Percentiles rank a stretch among this genome's conserved stretches.
These are phyloP conservation scores for Symmetrospora coprosmae DNA, from an alignment of 768 basidiomycete species.

Conservation along the genomic window DNA sequence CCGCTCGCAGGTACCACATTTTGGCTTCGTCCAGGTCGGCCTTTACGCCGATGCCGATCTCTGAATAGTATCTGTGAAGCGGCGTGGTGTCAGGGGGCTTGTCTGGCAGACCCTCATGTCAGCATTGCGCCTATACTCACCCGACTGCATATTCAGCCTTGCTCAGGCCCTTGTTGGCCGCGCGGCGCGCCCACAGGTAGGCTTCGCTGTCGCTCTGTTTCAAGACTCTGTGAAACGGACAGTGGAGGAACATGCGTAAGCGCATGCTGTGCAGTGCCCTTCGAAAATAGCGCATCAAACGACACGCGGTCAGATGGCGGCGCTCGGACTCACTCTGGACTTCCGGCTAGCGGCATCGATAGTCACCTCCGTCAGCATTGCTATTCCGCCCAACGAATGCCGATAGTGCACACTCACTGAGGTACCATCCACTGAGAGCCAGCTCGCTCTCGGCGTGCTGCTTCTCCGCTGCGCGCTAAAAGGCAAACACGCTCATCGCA, in stretches of 20 bases:
- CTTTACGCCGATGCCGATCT: conserved; percentile 93
- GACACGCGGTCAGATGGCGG: background rate
- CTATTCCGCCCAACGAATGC: background rate
- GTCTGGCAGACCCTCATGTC: background rate
- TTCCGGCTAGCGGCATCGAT: background rate
- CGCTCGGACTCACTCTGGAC: background rate
- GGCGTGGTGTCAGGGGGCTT: background rate
- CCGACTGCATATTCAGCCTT: conserved; percentile 99
- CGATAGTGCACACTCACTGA: conserved; percentile 41
- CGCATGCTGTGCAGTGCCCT: too few species aligned
- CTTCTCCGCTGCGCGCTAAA: conserved; percentile 69
- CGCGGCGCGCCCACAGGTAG: conserved; percentile 92
- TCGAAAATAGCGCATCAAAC: background rate
- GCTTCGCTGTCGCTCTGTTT: conserved; percentile 98
- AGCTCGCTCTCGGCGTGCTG: conserved; percentile 89
- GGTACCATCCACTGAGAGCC: conserved; percentile 93
- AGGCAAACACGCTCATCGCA: too few species aligned
- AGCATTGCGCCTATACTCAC: conserved; percentile 26
- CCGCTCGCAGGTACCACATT: conserved; percentile 97
- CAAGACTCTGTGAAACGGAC: conserved; percentile 46
- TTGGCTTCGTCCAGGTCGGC: conserved; percentile 91
- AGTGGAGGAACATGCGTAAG: too few species aligned
- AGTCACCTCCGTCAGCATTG: background rate
- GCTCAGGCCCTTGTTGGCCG: conserved; percentile 87
- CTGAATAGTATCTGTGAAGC: conserved; percentile 59